These are phyloP conservation scores for Myxozyma udenii DNA, from an alignment of 805 yeast species.

Conservation along the genomic window DNA sequence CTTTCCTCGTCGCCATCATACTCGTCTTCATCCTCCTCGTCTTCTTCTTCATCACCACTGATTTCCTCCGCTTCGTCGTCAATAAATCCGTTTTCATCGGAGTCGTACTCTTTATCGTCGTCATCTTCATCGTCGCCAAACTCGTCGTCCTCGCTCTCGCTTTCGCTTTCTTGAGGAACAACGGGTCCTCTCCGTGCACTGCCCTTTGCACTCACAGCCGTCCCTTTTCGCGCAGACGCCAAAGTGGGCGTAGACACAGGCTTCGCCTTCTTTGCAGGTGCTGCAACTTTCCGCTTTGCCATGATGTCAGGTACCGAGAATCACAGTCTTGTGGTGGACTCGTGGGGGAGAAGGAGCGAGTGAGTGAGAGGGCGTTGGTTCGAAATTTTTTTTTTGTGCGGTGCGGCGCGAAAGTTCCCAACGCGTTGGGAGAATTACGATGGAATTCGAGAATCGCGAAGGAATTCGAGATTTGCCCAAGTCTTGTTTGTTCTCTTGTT, in stretches of 20 bases:
- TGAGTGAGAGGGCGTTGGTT: no score
- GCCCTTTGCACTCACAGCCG: slow-evolving; percentile 31
- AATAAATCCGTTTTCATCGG: slow-evolving; percentile 26
- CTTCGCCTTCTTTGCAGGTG: no score
- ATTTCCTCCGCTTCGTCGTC: slow-evolving; percentile 4
- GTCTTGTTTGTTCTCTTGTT: no score
- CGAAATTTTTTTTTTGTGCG: no score
- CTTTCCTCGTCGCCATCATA: slow-evolving; percentile 18
- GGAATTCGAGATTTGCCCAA: no score
- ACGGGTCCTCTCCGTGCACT: slow-evolving; percentile 36
- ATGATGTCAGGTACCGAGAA: neutral
- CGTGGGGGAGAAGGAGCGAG: no score
- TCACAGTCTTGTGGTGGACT: neutral
- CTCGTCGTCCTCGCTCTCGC: slow-evolving; percentile 30
- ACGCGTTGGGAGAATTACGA: no score
- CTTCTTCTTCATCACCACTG: slow-evolving; percentile 18
- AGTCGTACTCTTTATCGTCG: slow-evolving; percentile 39
- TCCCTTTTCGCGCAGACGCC: neutral
- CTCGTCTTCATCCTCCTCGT: slow-evolving; percentile 15
- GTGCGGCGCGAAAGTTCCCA: no score
- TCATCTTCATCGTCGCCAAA: slow-evolving; percentile 38
- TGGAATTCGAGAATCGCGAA: no score
- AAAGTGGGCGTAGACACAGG: neutral
- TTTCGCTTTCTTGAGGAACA: slow-evolving; percentile 34
- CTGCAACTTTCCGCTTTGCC: slow-evolving; percentile 17